Conservation (phyloP, 441 rosid species). For the Arabidopsis hybrid region DNA sequence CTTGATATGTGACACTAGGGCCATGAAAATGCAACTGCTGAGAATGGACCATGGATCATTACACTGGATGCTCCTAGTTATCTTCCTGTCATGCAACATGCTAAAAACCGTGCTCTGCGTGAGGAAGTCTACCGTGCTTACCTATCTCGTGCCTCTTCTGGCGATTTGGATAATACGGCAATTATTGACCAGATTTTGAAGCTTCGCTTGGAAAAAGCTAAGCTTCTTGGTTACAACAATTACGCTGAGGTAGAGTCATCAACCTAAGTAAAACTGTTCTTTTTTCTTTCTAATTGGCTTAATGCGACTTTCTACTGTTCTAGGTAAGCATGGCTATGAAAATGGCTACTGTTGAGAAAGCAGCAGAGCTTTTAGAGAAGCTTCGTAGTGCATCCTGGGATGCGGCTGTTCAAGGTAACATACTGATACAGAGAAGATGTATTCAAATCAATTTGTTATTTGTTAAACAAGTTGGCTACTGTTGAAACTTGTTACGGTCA, state of each 20-base stretch:
- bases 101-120: conserved; percentile 76
- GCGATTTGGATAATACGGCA: conserved; percentile 77
- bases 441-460: background rate
- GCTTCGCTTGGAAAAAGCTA: conserved; percentile 84
- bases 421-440: conserved; percentile 1
- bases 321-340: conserved; percentile 96
- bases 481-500: conserved; percentile 30
- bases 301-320: conserved; percentile 32
- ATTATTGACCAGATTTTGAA: conserved; percentile 77
- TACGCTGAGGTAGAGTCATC: conserved; percentile 78
- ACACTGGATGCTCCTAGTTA: conserved; percentile 84
- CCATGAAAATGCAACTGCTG: conserved; percentile 82
- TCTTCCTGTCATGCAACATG: conserved; percentile 88
- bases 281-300: conserved; percentile 28
- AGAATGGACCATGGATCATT: conserved; percentile 88
- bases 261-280: conserved; percentile 11
- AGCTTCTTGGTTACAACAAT: conserved; percentile 76
- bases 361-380: conserved; percentile 83
- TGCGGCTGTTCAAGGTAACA: conserved; percentile 83
- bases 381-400: conserved; percentile 87
- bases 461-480: conserved; percentile 2
- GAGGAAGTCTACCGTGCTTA: conserved; percentile 85
- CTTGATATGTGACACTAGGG: conserved; percentile 57
- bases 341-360: conserved; percentile 94
- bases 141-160: conserved; percentile 74